Percentiles rank a stretch among this genome's conserved stretches.
These are phyloP conservation scores for Sedum album DNA, from an alignment of 164 flowering plant genomes.

Conservation along the genomic window DNA sequence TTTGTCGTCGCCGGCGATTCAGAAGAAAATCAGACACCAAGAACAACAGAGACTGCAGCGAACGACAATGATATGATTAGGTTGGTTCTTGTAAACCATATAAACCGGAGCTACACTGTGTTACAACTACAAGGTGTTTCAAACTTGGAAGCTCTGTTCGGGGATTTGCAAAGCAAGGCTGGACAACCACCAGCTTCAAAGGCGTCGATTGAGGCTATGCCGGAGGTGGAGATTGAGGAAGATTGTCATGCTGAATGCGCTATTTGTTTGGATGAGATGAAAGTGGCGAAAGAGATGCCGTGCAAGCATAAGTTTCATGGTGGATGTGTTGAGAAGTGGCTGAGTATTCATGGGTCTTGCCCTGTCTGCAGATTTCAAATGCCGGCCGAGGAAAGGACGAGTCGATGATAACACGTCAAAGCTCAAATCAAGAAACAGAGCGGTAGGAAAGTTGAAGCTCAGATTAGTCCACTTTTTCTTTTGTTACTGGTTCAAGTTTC, in stretches of 20 bases:
- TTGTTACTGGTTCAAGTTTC: background rate
- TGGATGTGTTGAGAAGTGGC: constrained; percentile 10
- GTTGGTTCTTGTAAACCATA: background rate
- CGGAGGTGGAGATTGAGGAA: background rate
- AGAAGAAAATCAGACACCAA: no score
- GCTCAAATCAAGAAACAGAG: background rate
- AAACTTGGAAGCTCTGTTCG: background rate
- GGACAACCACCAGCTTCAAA: background rate
- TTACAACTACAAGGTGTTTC: background rate
- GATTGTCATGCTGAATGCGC: background rate
- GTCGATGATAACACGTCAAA: background rate
- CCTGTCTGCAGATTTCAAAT: constrained; percentile 8
- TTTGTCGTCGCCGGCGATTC: no score
- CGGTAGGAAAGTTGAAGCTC: background rate
- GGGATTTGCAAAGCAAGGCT: background rate
- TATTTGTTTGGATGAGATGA: constrained; percentile 6
- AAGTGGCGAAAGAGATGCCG: constrained; percentile 7
- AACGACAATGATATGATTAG: background rate
- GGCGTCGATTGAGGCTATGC: background rate
- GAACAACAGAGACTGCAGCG: background rate
- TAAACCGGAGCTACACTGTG: background rate
- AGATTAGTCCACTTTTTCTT: background rate
- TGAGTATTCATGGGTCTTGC: constrained; percentile 9
- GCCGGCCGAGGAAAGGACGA: background rate
- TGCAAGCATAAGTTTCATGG: constrained; percentile 8